Percentiles rank a stretch among this genome's conserved stretches.
Conservation (phyloP, 176 grass and related monocot genomes). For the Tuctoria greenei region DNA sequence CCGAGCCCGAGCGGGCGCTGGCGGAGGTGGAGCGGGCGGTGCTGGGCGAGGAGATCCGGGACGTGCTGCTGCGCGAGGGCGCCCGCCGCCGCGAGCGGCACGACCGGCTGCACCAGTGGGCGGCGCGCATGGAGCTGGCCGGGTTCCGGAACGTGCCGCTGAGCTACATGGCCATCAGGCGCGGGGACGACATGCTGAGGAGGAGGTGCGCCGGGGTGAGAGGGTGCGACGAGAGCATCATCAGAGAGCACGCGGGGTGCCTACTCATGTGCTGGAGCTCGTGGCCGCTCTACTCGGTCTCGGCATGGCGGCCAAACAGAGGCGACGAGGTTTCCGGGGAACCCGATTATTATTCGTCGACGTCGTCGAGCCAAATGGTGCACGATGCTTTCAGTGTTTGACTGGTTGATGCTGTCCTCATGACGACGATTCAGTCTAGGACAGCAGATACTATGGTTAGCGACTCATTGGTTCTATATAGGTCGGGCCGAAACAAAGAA, state of each 20-base stretch:
- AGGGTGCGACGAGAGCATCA: not conserved
- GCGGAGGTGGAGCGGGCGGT: conserved; percentile 34
- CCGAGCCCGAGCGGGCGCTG: too few relatives aligned
- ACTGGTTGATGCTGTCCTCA: too few relatives aligned
- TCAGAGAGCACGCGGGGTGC: not conserved
- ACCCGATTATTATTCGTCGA: not conserved
- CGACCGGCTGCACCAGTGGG: conserved; percentile 41
- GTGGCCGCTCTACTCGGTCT: not conserved
- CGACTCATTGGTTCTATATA: too few relatives aligned
- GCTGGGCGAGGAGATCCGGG: conserved; percentile 39
- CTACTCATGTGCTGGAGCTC: not conserved
- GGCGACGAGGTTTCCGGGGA: too few relatives aligned
- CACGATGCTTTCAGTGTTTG: too few relatives aligned
- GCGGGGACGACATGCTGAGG: not conserved
- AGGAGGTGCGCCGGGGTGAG: not conserved
- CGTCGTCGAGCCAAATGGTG: not conserved
- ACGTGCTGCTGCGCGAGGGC: conserved; percentile 35
- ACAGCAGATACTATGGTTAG: too few relatives aligned
- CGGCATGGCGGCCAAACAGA: not conserved
- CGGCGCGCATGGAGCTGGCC: not conserved
- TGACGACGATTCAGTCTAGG: too few relatives aligned
- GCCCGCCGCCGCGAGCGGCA: conserved; percentile 32
- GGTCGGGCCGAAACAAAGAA: too few relatives aligned
- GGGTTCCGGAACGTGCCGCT: not conserved
- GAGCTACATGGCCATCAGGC: not conserved